Percentiles rank a stretch among this genome's conserved stretches.
These are phyloP conservation scores for Fusarium chuoi DNA, from an alignment of 2,329 filamentous ascomycete species.

Conservation along the genomic window DNA sequence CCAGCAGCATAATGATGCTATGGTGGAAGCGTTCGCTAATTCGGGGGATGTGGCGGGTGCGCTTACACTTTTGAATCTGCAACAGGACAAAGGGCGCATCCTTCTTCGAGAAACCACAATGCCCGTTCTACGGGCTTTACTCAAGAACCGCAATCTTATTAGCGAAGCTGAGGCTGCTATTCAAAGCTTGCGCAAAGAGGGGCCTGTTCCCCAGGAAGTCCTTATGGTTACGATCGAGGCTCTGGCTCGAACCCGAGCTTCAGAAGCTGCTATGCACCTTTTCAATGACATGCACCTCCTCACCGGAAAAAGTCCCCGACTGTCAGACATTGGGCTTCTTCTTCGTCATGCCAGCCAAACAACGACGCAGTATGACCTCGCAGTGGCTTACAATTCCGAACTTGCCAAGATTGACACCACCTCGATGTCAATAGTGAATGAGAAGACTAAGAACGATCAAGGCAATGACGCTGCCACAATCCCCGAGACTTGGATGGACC, in stretches of 20 bases:
- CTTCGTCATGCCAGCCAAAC: slow-evolving; percentile 44
- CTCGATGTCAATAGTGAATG: neutral
- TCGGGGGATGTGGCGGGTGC: slow-evolving; percentile 71
- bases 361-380: slow-evolving; percentile 41
- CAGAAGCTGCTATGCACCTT: slow-evolving; percentile 47
- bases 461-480: neutral
- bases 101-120: slow-evolving; percentile 70
- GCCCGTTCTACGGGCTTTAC: slow-evolving; percentile 68
- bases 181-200: slow-evolving; percentile 56
- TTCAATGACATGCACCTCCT: slow-evolving; percentile 46
- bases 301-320: slow-evolving; percentile 43
- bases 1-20: slow-evolving; percentile 80
- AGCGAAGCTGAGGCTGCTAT: slow-evolving; percentile 66
- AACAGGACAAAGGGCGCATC: slow-evolving; percentile 66
- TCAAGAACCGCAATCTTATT: slow-evolving; percentile 56
- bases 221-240: slow-evolving; percentile 51
- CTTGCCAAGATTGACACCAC: slow-evolving; percentile 22
- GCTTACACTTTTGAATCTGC: slow-evolving; percentile 77
- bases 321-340: slow-evolving; percentile 45
- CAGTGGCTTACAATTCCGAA: slow-evolving; percentile 46
- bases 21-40: slow-evolving; percentile 76
- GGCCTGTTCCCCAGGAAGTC: slow-evolving; percentile 52
- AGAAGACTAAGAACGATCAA: neutral
- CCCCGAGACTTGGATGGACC: slow-evolving; percentile 11
- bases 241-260: slow-evolving; percentile 43